Evolutionary conservation across 2,329 filamentous ascomycete species (phyloP).

Genomic region (Colletotrichum incanum): DNA sequence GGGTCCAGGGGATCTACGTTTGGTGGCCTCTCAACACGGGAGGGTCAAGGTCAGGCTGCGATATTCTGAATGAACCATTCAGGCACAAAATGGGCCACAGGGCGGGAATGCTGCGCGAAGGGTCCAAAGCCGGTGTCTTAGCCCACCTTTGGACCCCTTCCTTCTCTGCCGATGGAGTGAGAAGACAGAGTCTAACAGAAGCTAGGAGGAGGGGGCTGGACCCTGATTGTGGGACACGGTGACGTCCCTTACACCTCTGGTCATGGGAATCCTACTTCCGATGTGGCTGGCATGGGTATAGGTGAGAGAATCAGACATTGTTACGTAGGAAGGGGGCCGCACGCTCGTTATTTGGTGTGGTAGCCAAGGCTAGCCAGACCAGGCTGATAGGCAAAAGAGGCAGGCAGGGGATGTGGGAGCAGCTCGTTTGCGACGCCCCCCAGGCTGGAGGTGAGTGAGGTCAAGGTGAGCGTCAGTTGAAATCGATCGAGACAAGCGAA

Average conservation of each 20-base stretch:
- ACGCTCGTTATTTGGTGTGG: not conserved
- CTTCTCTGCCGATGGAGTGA: slow-evolving; percentile 23
- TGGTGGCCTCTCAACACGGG: not conserved
- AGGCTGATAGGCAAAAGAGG: not conserved
- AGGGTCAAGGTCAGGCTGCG: not conserved
- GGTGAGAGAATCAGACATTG: not conserved
- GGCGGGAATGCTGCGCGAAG: slow-evolving; percentile 31
- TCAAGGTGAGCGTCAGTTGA: slow-evolving; percentile 7
- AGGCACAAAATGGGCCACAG: not conserved
- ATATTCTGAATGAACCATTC: slow-evolving; percentile 8
- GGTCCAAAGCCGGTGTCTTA: slow-evolving; percentile 37
- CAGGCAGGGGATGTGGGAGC: not conserved
- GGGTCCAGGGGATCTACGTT: slow-evolving; percentile 30
- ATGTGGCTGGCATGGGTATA: not conserved
- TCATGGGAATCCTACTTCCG: not conserved
- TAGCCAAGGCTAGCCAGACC: slow-evolving; percentile 21
- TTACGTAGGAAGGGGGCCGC: slow-evolving; percentile 23
- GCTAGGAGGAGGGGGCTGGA: slow-evolving; percentile 11
- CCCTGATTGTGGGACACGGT: slow-evolving; percentile 15
- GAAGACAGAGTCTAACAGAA: not conserved
- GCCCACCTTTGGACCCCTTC: slow-evolving; percentile 15
- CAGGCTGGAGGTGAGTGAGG: slow-evolving; percentile 13
- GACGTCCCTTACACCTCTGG: slow-evolving; percentile 36
- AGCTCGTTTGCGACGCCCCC: not conserved
- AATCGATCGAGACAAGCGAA: slow-evolving; percentile 11